Evolutionary conservation across 352 stramenopile species (phyloP).

Genomic region (Pythium oligandrum): DNA sequence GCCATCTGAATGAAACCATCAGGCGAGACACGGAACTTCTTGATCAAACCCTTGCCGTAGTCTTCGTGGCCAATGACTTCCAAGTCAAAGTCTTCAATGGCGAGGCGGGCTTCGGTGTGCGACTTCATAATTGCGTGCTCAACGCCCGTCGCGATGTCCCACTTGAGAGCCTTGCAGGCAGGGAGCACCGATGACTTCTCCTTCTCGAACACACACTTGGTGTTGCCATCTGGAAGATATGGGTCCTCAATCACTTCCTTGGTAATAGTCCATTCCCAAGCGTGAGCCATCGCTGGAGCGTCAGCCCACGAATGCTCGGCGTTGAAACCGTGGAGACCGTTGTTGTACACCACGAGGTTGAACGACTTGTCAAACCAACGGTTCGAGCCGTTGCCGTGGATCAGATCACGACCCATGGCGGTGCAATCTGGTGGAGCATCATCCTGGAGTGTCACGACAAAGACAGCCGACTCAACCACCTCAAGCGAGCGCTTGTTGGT

Average conservation of each 20-base stretch:
- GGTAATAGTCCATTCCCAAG: conserved; percentile 75
- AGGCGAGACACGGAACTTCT: conserved; percentile 91
- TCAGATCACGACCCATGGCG: conserved; percentile 67
- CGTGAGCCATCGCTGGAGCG: conserved; percentile 82
- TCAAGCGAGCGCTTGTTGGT: conserved; percentile 85
- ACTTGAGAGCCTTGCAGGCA: conserved; percentile 44
- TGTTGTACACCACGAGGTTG: conserved; percentile 93
- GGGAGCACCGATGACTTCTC: conserved; percentile 47
- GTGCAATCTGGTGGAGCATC: conserved; percentile 53
- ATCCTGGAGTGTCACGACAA: conserved; percentile 75
- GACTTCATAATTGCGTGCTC: conserved; percentile 49
- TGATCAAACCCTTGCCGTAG: conserved; percentile 88
- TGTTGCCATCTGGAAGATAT: conserved; percentile 56
- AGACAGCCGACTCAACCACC: conserved; percentile 70
- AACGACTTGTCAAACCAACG: conserved; percentile 98
- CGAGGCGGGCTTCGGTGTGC: conserved; percentile 41
- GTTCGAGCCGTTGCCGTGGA: conserved; percentile 88
- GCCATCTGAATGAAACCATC: conserved; percentile 97
- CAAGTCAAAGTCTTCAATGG: conserved; percentile 87
- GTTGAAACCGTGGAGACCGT: conserved; percentile 92
- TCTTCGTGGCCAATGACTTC: conserved; percentile 84
- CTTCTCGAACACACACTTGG: conserved; percentile 30
- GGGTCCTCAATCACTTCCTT: conserved; percentile 44
- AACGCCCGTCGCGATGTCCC: conserved; percentile 56
- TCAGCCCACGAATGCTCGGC: conserved; percentile 94